Percentiles rank a stretch among this genome's conserved stretches.
These are phyloP conservation scores for Mycena leptocephala DNA, from an alignment of 768 basidiomycete genomes.

Conservation along the genomic window DNA sequence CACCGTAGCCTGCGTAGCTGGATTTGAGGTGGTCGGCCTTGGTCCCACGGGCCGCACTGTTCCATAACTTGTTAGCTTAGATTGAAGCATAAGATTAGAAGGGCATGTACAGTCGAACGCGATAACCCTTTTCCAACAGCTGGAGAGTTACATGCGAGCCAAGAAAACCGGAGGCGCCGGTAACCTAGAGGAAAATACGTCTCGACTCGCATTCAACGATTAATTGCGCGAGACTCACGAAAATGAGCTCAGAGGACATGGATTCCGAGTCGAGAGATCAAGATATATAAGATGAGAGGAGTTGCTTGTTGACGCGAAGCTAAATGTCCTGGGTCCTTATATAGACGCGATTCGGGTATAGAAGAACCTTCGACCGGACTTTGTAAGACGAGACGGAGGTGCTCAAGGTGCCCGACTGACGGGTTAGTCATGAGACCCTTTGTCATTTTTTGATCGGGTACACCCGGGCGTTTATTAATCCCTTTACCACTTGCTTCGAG, in stretches of 20 bases:
- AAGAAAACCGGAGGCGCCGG: slow-evolving; percentile 62
- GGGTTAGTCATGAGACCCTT: too few relatives aligned
- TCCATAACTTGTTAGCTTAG: not conserved
- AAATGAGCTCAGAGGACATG: not conserved
- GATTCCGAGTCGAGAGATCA: too few relatives aligned
- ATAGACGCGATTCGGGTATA: too few relatives aligned
- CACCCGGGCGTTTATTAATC: too few relatives aligned
- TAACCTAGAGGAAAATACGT: slow-evolving; percentile 52
- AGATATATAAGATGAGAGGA: not conserved
- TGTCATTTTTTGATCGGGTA: too few relatives aligned
- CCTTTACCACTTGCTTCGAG: too few relatives aligned
- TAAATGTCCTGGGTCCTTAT: too few relatives aligned
- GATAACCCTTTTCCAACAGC: slow-evolving; percentile 61
- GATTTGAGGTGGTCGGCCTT: slow-evolving; percentile 37
- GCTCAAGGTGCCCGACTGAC: too few relatives aligned
- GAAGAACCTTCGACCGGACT: too few relatives aligned
- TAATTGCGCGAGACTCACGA: not conserved
- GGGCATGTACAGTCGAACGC: slow-evolving; percentile 62
- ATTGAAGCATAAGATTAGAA: not conserved
- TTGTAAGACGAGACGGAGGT: too few relatives aligned
- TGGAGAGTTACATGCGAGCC: slow-evolving; percentile 59
- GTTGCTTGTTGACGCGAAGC: too few relatives aligned
- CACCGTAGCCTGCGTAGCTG: slow-evolving; percentile 33
- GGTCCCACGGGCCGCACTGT: slow-evolving; percentile 37
- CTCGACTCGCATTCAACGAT: too few relatives aligned